Percentiles rank a stretch among this genome's conserved stretches.
Evolutionary conservation across 305 asterid species (phyloP).

Genomic region (Fraxinus baroniana): DNA sequence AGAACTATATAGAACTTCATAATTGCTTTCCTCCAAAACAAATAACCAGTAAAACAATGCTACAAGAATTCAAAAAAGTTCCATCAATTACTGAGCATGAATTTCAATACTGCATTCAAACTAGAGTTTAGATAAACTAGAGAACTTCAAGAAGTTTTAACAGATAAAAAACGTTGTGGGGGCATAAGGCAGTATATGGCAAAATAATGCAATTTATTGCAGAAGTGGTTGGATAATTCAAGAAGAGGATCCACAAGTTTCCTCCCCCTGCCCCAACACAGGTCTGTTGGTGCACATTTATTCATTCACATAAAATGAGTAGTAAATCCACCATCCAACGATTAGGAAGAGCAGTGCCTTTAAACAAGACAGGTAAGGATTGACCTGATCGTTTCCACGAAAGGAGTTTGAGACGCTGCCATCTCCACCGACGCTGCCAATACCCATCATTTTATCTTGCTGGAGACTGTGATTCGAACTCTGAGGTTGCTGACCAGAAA

Average conservation of each 20-base stretch:
- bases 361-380: constrained; percentile 23
- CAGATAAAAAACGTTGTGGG: neutral
- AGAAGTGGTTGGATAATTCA: neutral
- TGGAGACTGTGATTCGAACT: constrained; percentile 49
- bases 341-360: neutral
- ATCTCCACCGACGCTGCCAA: constrained; percentile 39
- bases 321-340: neutral
- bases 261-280: neutral
- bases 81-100: neutral
- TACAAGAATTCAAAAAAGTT: neutral
- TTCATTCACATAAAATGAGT: neutral
- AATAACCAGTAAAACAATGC: neutral
- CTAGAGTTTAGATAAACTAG: neutral
- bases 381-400: constrained; percentile 57
- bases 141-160: neutral
- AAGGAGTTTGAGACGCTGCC: constrained; percentile 49
- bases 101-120: neutral
- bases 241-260: neutral
- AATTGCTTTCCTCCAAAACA: neutral
- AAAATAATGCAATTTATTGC: neutral
- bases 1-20: neutral
- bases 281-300: neutral
- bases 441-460: constrained; percentile 47
- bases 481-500: constrained; percentile 52
- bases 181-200: neutral